Conservation (phyloP, 2,329 filamentous ascomycete species). For the Talaromyces sp. region DNA sequence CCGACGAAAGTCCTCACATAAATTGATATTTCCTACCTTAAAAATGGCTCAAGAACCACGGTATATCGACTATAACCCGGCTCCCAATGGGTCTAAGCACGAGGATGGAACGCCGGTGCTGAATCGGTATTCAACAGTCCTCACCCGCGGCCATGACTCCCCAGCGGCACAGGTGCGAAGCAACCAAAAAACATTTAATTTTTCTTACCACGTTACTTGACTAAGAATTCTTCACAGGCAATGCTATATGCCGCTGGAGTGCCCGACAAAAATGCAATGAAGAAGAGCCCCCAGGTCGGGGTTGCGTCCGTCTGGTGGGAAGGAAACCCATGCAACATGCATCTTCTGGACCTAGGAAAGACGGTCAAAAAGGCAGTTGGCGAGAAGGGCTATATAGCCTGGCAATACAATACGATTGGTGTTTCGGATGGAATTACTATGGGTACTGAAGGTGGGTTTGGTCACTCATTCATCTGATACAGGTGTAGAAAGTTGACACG, state of each 20-base stretch:
- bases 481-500: not conserved
- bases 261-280: constrained; percentile 76
- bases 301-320: constrained; percentile 96
- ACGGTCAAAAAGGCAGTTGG: constrained; percentile 77
- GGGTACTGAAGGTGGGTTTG: constrained; percentile 71
- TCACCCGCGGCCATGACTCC: constrained; percentile 83
- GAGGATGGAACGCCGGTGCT: constrained; percentile 59
- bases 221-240: constrained; percentile 55
- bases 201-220: not conserved
- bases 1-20: not conserved
- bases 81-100: constrained; percentile 45
- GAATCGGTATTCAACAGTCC: constrained; percentile 78
- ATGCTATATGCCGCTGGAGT: constrained; percentile 95
- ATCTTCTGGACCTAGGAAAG: constrained; percentile 80
- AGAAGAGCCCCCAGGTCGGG: constrained; percentile 83
- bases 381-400: constrained; percentile 81
- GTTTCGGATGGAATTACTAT: constrained; percentile 92
- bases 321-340: constrained; percentile 82
- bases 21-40: not conserved
- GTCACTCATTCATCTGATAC: not conserved
- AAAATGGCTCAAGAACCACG: constrained; percentile 39
- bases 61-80: constrained; percentile 55
- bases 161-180: constrained; percentile 69
- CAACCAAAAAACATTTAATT: too few species aligned
- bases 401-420: constrained; percentile 91